These are phyloP conservation scores for Telopea speciosissima DNA, from an alignment of 177 flowering plant genomes.

Conservation along the genomic window DNA sequence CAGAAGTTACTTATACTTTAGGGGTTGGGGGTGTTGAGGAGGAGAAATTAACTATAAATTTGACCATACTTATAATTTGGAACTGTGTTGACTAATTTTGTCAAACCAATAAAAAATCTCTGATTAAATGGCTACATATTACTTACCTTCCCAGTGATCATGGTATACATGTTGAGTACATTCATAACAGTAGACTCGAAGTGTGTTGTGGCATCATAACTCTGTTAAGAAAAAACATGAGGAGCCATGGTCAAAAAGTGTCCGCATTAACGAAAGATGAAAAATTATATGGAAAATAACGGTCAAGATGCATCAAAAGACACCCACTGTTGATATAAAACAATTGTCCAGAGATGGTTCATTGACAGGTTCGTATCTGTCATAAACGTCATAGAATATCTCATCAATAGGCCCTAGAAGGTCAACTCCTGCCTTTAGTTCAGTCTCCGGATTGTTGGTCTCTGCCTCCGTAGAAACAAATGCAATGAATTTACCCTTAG, in stretches of 20 bases:
- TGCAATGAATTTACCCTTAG: conserved; percentile 90
- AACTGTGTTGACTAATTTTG: too few species aligned
- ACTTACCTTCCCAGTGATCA: conserved; percentile 97
- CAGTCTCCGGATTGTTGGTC: conserved; percentile 75
- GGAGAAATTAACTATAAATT: too few species aligned
- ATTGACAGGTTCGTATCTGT: conserved; percentile 74
- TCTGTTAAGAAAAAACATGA: conserved; percentile 40
- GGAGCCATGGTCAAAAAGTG: too few species aligned
- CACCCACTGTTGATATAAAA: conserved; percentile 74
- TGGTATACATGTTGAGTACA: conserved; percentile 65
- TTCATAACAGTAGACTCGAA: conserved; percentile 78
- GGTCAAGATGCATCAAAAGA: too few species aligned
- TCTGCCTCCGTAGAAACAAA: conserved; percentile 93
- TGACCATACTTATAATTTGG: too few species aligned
- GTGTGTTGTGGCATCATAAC: conserved; percentile 85
- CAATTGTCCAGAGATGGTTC: conserved; percentile 47
- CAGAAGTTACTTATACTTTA: too few species aligned
- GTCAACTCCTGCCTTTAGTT: conserved; percentile 82
- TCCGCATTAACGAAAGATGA: too few species aligned
- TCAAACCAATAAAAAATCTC: too few species aligned
- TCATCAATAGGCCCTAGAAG: conserved; percentile 87
- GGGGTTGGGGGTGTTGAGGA: too few species aligned
- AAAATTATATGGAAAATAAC: neutral
- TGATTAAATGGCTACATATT: conserved; percentile 2
- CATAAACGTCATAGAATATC: conserved; percentile 75